A percentile compares a stretch with the other conserved stretches of the same genome.
phyloP scores from a whole-genome alignment of 352 stramenopile genomes.

The Phytopythium montanum region DNA sequence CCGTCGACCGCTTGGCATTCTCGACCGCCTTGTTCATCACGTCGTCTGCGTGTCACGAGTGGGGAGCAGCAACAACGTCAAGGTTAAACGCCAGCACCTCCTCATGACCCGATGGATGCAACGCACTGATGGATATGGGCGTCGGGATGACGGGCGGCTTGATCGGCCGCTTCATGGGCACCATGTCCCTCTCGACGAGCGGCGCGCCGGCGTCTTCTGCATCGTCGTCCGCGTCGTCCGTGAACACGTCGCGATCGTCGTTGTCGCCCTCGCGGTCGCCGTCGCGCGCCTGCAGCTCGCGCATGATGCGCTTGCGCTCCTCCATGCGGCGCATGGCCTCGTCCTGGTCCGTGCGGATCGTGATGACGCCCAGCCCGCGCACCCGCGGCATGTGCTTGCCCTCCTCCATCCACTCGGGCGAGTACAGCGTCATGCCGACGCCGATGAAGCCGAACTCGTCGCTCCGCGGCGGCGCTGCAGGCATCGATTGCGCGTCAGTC shows the following conservation, averaged over 20 bases:
- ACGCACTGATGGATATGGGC: conserved; percentile 44
- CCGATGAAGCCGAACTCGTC: conserved; percentile 62
- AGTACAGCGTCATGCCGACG: conserved; percentile 62
- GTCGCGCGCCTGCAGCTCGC: conserved; percentile 32
- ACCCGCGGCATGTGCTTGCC: conserved; percentile 52
- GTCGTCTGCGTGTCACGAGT: conserved; percentile 27
- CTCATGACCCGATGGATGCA: conserved; percentile 8
- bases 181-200: conserved; percentile 45
- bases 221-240: conserved; percentile 25
- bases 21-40: conserved; percentile 41
- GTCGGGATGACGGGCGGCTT: conserved; percentile 40
- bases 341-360: conserved; percentile 35
- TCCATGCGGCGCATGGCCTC: conserved; percentile 62
- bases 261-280: conserved; percentile 27
- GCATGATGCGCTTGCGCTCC: conserved; percentile 60
- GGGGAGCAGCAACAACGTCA: not conserved
- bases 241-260: conserved; percentile 40
- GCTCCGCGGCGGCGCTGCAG: conserved; percentile 31
- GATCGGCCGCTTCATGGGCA: conserved; percentile 38
- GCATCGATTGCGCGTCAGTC: conserved; percentile 3
- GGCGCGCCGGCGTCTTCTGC: conserved; percentile 26
- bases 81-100: not conserved
- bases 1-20: conserved; percentile 43
- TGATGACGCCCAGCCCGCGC: conserved; percentile 47
- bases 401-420: conserved; percentile 50